These are phyloP conservation scores for Aspergillus brunneoviolaceus DNA, from an alignment of 2,329 filamentous ascomycete species.

Conservation along the genomic window DNA sequence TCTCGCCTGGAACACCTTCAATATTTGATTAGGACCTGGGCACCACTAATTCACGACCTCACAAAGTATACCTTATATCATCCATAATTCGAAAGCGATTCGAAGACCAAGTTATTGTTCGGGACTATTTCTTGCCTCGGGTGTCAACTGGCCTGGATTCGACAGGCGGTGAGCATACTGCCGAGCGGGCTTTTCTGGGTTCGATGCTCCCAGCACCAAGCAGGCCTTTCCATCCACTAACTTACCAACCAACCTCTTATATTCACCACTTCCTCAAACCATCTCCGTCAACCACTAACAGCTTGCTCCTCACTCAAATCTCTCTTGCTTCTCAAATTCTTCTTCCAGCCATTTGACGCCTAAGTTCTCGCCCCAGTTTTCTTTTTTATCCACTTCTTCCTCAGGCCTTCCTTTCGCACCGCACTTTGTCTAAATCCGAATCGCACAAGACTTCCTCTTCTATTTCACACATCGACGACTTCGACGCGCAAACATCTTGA, in stretches of 20 bases:
- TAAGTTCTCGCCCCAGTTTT: constrained; percentile 16
- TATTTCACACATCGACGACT: constrained; percentile 16
- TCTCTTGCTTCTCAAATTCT: not conserved
- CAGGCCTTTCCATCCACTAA: constrained; percentile 2
- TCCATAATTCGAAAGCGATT: too few species aligned
- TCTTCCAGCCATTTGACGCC: constrained; percentile 2
- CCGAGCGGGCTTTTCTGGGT: too few species aligned
- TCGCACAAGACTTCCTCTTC: constrained; percentile 30
- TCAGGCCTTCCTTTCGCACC: constrained; percentile 13
- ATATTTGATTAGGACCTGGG: too few species aligned
- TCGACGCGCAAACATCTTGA: constrained; percentile 18
- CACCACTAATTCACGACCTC: too few species aligned
- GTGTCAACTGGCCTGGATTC: too few species aligned
- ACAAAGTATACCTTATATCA: too few species aligned
- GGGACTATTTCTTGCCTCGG: too few species aligned
- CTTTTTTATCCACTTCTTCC: constrained; percentile 16
- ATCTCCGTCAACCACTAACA: not conserved
- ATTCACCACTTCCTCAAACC: not conserved
- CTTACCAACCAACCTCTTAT: not conserved
- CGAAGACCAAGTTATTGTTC: too few species aligned
- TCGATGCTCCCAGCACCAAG: too few species aligned
- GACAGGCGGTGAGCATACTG: too few species aligned
- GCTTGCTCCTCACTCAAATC: constrained; percentile 5
- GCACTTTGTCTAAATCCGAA: constrained; percentile 21
- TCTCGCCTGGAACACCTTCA: too few species aligned